Percentiles rank a stretch among this genome's conserved stretches.
Evolutionary conservation across 306 rosid genomes (phyloP).

Genomic region (Gastrolobium bilobum): DNA sequence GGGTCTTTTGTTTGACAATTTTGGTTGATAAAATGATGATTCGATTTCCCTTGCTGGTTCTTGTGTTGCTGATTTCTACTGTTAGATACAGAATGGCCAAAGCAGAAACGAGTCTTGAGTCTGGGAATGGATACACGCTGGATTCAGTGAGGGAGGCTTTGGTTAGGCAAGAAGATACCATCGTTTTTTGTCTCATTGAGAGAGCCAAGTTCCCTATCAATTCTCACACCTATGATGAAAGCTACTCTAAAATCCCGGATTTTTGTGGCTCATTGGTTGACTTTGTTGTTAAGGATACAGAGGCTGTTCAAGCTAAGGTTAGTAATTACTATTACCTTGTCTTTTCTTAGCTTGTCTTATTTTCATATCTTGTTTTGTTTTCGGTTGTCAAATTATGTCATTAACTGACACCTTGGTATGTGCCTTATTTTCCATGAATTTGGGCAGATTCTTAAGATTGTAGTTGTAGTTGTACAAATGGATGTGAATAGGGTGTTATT

Average conservation of each 20-base stretch:
- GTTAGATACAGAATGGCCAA: slow-evolving; percentile 49
- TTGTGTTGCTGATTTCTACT: slow-evolving; percentile 48
- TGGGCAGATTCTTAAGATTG: slow-evolving; percentile 18
- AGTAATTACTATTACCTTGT: neutral
- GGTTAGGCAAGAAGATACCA: slow-evolving; percentile 84
- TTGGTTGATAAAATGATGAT: slow-evolving; percentile 36
- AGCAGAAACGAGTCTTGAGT: slow-evolving; percentile 29
- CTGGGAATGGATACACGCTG: slow-evolving; percentile 58
- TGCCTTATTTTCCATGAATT: slow-evolving; percentile 10
- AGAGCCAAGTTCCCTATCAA: slow-evolving; percentile 78
- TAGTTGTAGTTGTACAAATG: neutral
- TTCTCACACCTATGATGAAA: slow-evolving; percentile 57
- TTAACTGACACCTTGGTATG: neutral
- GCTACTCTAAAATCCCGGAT: slow-evolving; percentile 37
- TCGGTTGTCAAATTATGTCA: neutral
- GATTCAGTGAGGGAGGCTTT: slow-evolving; percentile 70
- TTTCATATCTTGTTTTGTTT: slow-evolving; percentile 21
- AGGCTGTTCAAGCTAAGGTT: slow-evolving; percentile 76
- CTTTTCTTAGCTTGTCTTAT: slow-evolving; percentile 1
- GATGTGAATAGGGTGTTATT: slow-evolving; percentile 9
- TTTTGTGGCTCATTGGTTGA: slow-evolving; percentile 66
- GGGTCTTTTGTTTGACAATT: neutral
- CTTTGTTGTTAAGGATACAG: slow-evolving; percentile 65
- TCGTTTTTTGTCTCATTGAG: slow-evolving; percentile 74
- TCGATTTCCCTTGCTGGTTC: slow-evolving; percentile 36